Evolutionary conservation across 768 basidiomycete species (phyloP), one percentile per base, ranked within the genome.

Genomic region (Lactarius akahatsu): DNA sequence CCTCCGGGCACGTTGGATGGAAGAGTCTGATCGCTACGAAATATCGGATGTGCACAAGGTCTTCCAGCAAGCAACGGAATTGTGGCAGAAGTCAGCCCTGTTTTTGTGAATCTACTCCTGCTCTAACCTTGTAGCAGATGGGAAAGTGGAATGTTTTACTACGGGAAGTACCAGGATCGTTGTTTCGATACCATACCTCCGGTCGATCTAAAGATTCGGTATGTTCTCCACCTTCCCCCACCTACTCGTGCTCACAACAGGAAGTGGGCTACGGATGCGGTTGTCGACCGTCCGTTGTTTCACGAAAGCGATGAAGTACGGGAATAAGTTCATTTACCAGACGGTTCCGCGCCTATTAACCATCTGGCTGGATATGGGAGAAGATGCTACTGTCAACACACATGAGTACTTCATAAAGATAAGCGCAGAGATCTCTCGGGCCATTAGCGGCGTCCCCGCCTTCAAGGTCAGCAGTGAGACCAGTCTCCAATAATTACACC

Each of bases 321-420:
- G 97, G 20, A 93, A 95, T 43, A 99, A 99, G 80, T 97, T 90
- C 75, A 89, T 96, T 28, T 98, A 96, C 75, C 96, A 96, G 74
- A 94, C 94, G 0, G 86, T 99, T 67, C 96, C 97, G 0, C 87
- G 97, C 47, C 81, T 98, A 68, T 82, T 99, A 10, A 98, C 95
- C 0, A 85, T 99, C 36, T 99, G 96, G 95, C 78, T 98, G 59
- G 95, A 97, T 75, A 75, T 92, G 65, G 94, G 90, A n/a, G 94
- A 94, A 61, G 78, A 83, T 66, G 70, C 71, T 59, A 69, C 64
- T 3, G 69, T 72, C 57, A 56, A 45, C 20, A 47, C 57, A 4
- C 74, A 77, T 16, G 77, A 83, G 23, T 65, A 76, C 1, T 90
- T 84, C 71, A 74, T 71, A 32, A 85, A 82, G 73, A 82, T 93